phyloP scores from a whole-genome alignment of 139 green algal species.

The Zygnema cylindricum region DNA sequence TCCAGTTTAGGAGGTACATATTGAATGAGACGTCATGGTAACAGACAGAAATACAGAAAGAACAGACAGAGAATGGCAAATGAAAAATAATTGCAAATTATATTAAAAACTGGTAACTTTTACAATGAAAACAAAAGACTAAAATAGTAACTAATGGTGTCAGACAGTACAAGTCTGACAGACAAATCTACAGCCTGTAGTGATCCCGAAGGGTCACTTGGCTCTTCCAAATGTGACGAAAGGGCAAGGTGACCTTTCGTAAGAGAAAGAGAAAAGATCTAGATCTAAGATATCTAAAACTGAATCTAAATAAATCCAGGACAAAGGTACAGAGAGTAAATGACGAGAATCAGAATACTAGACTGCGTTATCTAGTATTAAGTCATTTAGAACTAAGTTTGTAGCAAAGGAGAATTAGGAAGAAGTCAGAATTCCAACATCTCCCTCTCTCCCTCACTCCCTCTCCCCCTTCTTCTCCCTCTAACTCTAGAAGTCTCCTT shows the following conservation, averaged over 20 bases:
- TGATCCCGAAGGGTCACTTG: too few species aligned
- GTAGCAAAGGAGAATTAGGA: too few species aligned
- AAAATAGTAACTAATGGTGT: neutral
- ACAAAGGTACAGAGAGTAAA: neutral
- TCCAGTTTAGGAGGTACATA: conserved; percentile 68
- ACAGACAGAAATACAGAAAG: neutral
- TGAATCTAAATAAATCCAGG: neutral
- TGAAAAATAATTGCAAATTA: too few species aligned
- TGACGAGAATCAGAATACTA: neutral
- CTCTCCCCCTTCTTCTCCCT: too few species aligned
- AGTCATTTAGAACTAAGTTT: too few species aligned
- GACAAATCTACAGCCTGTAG: too few species aligned
- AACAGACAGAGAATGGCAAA: too few species aligned
- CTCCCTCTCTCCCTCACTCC: neutral
- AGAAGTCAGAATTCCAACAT: neutral
- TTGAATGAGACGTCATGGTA: neutral
- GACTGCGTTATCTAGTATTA: too few species aligned
- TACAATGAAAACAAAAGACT: neutral
- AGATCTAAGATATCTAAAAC: too few species aligned
- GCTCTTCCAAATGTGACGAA: too few species aligned
- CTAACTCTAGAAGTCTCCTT: too few species aligned
- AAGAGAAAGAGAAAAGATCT: neutral
- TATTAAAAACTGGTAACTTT: too few species aligned
- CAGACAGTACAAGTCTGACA: neutral
- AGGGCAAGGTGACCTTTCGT: neutral